Conservation (phyloP, 2,329 filamentous ascomycete species). For the Cercospora brassicicola region DNA sequence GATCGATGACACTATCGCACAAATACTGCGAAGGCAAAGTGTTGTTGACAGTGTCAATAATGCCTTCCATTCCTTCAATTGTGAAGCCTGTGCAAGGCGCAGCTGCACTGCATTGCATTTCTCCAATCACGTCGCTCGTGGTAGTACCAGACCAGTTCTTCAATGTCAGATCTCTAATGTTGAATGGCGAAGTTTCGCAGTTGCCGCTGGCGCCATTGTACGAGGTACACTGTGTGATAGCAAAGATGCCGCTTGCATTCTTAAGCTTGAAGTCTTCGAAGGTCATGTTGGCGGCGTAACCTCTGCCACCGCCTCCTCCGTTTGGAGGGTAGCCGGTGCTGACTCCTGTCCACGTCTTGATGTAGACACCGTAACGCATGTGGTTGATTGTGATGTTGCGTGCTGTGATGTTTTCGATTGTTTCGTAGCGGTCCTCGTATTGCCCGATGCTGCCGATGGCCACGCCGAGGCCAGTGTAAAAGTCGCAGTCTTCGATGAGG, state of each 20-base stretch:
- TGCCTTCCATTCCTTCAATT: slow-evolving; percentile 14
- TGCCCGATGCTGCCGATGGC: slow-evolving; percentile 60
- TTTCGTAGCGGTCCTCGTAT: slow-evolving; percentile 52
- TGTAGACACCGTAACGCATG: slow-evolving; percentile 24
- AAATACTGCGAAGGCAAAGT: slow-evolving; percentile 28
- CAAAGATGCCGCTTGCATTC: slow-evolving; percentile 29
- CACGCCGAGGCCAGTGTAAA: slow-evolving; percentile 54
- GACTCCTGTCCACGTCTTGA: slow-evolving; percentile 62
- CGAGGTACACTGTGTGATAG: slow-evolving; percentile 32
- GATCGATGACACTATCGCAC: slow-evolving; percentile 30
- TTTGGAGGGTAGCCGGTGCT: slow-evolving; percentile 54
- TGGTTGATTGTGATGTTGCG: slow-evolving; percentile 43
- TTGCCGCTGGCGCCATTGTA: slow-evolving; percentile 27
- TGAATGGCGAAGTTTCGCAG: slow-evolving; percentile 40
- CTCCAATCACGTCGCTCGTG: slow-evolving; percentile 24
- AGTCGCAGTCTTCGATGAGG: slow-evolving; percentile 50
- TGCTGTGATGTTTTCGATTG: slow-evolving; percentile 52
- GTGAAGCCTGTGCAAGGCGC: slow-evolving; percentile 29
- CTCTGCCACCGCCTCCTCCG: slow-evolving; percentile 58
- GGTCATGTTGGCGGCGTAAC: slow-evolving; percentile 43
- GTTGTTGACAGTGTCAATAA: slow-evolving; percentile 19
- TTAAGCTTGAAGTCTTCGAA: slow-evolving; percentile 37
- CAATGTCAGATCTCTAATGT: slow-evolving; percentile 40
- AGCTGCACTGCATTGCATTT: slow-evolving; percentile 32
- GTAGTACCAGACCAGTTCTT: slow-evolving; percentile 35